Evolutionary conservation across 225 moss, liverwort and hornwort genomes (phyloP).

Genomic region (Asterella californica): DNA sequence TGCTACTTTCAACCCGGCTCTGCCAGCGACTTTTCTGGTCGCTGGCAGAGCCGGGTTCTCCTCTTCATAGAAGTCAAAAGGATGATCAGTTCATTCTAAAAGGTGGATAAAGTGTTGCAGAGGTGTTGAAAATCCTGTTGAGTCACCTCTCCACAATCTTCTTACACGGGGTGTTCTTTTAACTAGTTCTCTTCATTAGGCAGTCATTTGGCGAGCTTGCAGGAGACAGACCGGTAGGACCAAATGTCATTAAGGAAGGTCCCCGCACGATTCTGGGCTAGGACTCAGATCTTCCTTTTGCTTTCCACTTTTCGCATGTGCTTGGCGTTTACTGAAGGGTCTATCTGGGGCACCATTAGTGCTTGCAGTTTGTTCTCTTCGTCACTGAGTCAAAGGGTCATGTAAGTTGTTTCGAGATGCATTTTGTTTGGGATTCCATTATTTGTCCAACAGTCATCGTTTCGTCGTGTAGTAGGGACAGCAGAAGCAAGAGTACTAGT

Average conservation of each 20-base stretch:
- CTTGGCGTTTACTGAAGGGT: not conserved
- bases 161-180: too few relatives aligned
- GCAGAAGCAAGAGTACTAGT: not conserved
- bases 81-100: too few relatives aligned
- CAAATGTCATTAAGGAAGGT: constrained; percentile 68
- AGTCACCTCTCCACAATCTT: too few relatives aligned
- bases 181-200: too few relatives aligned
- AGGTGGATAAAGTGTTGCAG: too few relatives aligned
- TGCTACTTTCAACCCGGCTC: too few relatives aligned
- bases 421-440: not conserved
- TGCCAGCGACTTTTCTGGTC: too few relatives aligned
- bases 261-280: constrained; percentile 57
- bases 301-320: not conserved
- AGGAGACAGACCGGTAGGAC: constrained; percentile 50
- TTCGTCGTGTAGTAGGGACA: not conserved
- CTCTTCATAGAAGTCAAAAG: too few relatives aligned
- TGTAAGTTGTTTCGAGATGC: not conserved
- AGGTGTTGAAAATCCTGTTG: too few relatives aligned
- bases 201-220: constrained; percentile 55
- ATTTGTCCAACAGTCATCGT: not conserved
- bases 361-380: not conserved
- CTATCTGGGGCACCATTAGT: too few relatives aligned
- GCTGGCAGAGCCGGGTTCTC: too few relatives aligned
- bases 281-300: not conserved
- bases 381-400: not conserved